These are phyloP conservation scores for Schwanniomyces polymorphus DNA, from an alignment of 805 yeast species.

Conservation along the genomic window DNA sequence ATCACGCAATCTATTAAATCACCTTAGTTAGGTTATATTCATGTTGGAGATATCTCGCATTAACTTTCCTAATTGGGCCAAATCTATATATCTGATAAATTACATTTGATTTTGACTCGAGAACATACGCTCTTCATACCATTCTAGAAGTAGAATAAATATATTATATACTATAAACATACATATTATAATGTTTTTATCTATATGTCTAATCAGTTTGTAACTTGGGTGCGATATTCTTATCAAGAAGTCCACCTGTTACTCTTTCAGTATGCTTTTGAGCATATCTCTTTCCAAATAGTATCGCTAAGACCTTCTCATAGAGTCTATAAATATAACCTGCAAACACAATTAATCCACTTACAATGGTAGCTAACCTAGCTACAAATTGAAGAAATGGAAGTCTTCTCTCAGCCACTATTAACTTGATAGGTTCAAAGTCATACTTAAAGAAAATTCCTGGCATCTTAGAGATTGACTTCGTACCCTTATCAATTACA, in stretches of 20 bases:
- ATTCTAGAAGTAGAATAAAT: constrained; percentile 7
- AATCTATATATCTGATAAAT: too few species aligned
- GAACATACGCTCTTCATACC: too few species aligned
- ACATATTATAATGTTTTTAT: not conserved
- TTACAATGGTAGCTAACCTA: constrained; percentile 75
- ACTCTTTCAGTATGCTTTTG: constrained; percentile 49
- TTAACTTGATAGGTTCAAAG: constrained; percentile 81
- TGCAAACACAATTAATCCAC: constrained; percentile 74
- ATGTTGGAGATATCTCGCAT: not conserved
- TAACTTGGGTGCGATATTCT: not conserved
- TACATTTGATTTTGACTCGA: too few species aligned
- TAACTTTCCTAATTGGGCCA: constrained; percentile 19
- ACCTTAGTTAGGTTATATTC: not conserved
- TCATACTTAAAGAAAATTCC: constrained; percentile 84
- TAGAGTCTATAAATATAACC: constrained; percentile 61
- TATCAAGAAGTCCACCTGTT: constrained; percentile 32
- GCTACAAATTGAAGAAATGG: constrained; percentile 77
- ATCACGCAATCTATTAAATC: not conserved
- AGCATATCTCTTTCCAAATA: constrained; percentile 59
- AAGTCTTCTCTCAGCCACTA: constrained; percentile 68
- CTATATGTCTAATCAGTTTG: not conserved
- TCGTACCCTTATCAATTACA: constrained; percentile 8
- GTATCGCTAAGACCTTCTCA: constrained; percentile 52
- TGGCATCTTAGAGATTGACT: constrained; percentile 40
- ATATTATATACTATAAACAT: constrained; percentile 26